Base-by-base conservation (phyloP, 2,329 filamentous ascomycete species). In the Aureobasidium sp. region DNA sequence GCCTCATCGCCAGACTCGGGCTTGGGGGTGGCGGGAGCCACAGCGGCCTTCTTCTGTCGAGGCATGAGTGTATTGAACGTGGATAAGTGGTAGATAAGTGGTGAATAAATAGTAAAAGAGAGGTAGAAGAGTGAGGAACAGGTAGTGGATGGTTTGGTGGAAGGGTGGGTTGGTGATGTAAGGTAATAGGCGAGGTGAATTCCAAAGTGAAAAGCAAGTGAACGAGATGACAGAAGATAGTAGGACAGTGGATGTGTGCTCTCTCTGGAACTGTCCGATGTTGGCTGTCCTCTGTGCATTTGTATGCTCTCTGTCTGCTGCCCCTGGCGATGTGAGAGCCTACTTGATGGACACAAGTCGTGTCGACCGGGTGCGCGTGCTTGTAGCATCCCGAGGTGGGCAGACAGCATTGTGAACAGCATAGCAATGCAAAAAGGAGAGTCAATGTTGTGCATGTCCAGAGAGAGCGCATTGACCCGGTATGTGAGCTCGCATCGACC, bases 21-120 rank as follows among this genome's bases (percentile, higher is more conserved):
- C 44, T 57, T 51, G 48, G 68, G 64, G 2, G 66, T 68, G 51
- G 36, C 34, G 2, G 51, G 36, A 41, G 22, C 51, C 5, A 36
- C 29, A 12, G 62, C 53, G 7, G 56, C 41, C 52, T 64, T 65
- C 62, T 62, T 57, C 51, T 48, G 34, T 49, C 17, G 1, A 39
- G 3, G 22, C 47, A 31, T 56, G 34, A 62, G 48, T 42, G 48
- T 20, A n/a, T 11, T 39, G 51, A 22, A n/a, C 11, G 12, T 41
- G 12, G 5, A 37, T 36, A 31, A 2, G 9, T 20, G 27, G 20
- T 22, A 20, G 17, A 27, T 20, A 45, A 14, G 27, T 9, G 17
- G 27, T 8, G 7, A 25, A 25, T 11, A 20, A 22, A 44, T 22
- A 22, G 20, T 25, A 25, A 25, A 25, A 25, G 31, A 2, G 9